phyloP scores from a whole-genome alignment of 805 yeast species.

The Nakazawaea holstii region DNA sequence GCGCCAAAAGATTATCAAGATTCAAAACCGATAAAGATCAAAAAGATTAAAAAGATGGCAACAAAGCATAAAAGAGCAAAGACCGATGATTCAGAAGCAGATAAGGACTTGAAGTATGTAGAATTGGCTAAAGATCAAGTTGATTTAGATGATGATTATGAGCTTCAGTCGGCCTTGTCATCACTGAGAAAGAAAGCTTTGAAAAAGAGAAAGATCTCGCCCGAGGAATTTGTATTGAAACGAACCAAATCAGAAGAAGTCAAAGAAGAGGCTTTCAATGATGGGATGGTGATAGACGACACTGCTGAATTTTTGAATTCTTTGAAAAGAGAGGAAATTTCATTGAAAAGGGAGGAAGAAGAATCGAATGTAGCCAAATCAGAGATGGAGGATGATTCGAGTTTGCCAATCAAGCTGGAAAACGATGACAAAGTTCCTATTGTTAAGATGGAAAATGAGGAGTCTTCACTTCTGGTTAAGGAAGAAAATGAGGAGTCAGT shows the following conservation, averaged over 20 bases:
- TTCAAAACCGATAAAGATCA: slow-evolving; percentile 24
- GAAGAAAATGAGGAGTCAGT: neutral
- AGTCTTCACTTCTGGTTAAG: neutral
- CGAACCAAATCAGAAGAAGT: neutral
- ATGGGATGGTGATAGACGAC: slow-evolving; percentile 27
- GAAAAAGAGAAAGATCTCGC: slow-evolving; percentile 14
- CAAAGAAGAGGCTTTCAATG: slow-evolving; percentile 12
- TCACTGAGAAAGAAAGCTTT: slow-evolving; percentile 23
- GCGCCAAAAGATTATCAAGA: slow-evolving; percentile 4
- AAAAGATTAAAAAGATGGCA: slow-evolving; percentile 19
- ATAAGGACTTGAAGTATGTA: slow-evolving; percentile 20
- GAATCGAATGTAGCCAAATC: slow-evolving; percentile 28
- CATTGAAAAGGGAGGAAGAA: slow-evolving; percentile 20
- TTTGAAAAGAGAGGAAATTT: slow-evolving; percentile 17
- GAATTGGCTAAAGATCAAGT: slow-evolving; percentile 21
- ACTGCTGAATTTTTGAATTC: slow-evolving; percentile 29
- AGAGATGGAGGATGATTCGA: neutral
- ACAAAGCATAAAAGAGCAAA: slow-evolving; percentile 15
- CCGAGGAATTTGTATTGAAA: slow-evolving; percentile 15
- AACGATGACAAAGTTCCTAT: neutral
- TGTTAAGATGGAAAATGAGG: neutral
- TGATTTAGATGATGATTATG: slow-evolving; percentile 19
- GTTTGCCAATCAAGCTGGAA: neutral
- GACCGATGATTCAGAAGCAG: slow-evolving; percentile 18
- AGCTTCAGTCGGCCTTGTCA: slow-evolving; percentile 23